phyloP scores from a whole-genome alignment of 148 eudicot genomes.

The Fagopyrum esculentum region DNA sequence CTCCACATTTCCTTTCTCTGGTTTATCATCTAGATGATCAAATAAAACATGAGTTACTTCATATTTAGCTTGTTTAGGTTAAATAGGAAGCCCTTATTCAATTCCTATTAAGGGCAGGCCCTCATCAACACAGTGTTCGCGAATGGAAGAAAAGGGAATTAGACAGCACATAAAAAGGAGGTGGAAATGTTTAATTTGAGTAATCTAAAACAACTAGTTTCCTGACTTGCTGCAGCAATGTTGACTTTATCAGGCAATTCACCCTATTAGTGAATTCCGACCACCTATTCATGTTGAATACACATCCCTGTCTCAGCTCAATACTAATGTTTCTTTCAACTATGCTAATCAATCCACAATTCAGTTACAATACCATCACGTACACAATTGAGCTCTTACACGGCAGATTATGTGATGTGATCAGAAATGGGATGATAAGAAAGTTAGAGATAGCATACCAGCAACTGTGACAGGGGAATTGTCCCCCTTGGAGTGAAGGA shows the following conservation, averaged over 20 bases:
- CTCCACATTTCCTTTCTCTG: not conserved
- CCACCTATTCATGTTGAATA: not conserved
- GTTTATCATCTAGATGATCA: no score
- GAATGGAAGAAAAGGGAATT: no score
- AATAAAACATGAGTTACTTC: no score
- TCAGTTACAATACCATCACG: not conserved
- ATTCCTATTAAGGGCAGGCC: no score
- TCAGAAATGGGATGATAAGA: not conserved
- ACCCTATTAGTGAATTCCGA: not conserved
- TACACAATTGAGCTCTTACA: not conserved
- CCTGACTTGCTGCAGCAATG: not conserved
- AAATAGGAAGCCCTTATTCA: no score
- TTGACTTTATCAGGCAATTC: not conserved
- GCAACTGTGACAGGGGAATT: slow-evolving; percentile 51
- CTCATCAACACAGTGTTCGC: no score
- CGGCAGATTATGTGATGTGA: not conserved
- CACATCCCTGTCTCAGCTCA: no score
- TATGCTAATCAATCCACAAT: not conserved
- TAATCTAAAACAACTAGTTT: no score
- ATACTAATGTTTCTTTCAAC: not conserved
- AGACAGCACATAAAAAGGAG: no score
- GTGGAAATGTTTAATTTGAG: no score
- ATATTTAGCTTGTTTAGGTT: no score
- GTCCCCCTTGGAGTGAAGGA: slow-evolving; percentile 42
- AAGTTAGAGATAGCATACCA: slow-evolving; percentile 20